phyloP scores from a whole-genome alignment of 257 asterid species.

The Ehretia macrophylla region DNA sequence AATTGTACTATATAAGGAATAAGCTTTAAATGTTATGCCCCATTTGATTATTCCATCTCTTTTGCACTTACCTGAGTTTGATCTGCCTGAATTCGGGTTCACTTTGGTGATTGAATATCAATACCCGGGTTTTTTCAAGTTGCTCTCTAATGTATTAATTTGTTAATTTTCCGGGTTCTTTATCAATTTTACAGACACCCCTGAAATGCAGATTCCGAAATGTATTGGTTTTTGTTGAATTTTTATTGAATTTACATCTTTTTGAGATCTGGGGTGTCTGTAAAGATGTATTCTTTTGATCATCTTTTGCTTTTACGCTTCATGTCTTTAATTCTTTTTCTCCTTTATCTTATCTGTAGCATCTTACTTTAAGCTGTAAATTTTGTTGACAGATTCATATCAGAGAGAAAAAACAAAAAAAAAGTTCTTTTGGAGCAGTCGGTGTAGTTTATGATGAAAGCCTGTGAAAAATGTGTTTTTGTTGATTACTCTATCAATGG shows the following conservation, averaged over 20 bases:
- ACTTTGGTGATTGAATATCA: conserved; percentile 29
- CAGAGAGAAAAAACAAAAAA: conserved; percentile 20
- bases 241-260: conserved; percentile 20
- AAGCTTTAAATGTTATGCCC: conserved; percentile 1
- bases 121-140: too few relatives aligned
- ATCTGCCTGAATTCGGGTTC: conserved; percentile 33
- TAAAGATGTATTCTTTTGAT: conserved; percentile 53
- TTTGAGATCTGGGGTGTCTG: conserved; percentile 49
- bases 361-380: conserved; percentile 40
- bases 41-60: neutral
- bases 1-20: neutral
- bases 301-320: conserved; percentile 36
- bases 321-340: conserved; percentile 25
- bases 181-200: too few relatives aligned
- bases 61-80: conserved; percentile 14
- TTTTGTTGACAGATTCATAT: conserved; percentile 46
- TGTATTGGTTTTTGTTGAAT: conserved; percentile 15
- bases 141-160: too few relatives aligned
- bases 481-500: conserved; percentile 21
- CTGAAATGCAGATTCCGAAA: conserved; percentile 21
- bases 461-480: conserved; percentile 16
- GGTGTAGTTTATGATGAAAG: conserved; percentile 15
- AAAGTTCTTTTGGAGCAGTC: conserved; percentile 31
- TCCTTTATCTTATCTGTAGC: conserved; percentile 29
- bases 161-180: too few relatives aligned